Percentiles rank a stretch among this genome's conserved stretches.
These are phyloP conservation scores for Fusarium verticillioides DNA, from an alignment of 2,329 filamentous ascomycete genomes.

Conservation along the genomic window DNA sequence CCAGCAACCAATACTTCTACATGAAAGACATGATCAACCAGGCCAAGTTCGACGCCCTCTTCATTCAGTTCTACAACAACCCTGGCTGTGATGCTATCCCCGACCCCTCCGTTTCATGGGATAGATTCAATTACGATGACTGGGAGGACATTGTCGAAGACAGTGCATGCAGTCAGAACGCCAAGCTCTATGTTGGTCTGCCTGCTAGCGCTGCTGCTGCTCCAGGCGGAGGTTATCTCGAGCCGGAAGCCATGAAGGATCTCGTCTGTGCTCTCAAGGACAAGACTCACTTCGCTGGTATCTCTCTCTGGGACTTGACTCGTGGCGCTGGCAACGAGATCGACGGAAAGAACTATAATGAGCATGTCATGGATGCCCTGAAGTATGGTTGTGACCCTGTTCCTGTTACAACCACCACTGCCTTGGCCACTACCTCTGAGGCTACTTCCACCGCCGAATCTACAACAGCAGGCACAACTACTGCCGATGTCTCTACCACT, in stretches of 20 bases:
- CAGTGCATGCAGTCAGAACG: conserved; percentile 51
- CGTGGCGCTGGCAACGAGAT: conserved; percentile 47
- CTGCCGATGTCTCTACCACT: conserved; percentile 2
- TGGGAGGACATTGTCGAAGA: conserved; percentile 52
- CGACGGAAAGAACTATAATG: conserved; percentile 51
- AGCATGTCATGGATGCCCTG: conserved; percentile 52
- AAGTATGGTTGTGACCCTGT: conserved; percentile 50
- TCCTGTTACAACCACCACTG: conserved; percentile 40
- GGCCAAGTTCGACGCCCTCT: conserved; percentile 56
- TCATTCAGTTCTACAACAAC: conserved; percentile 64
- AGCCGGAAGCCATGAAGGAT: conserved; percentile 47
- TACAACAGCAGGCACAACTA: conserved; percentile 13
- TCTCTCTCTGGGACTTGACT: conserved; percentile 59
- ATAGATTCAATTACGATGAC: conserved; percentile 56
- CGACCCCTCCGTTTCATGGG: conserved; percentile 42
- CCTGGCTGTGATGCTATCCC: conserved; percentile 50
- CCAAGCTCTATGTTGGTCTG: conserved; percentile 60
- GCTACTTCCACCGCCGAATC: conserved; percentile 17
- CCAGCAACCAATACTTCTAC: conserved; percentile 41
- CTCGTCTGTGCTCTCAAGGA: conserved; percentile 54
- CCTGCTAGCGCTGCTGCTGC: conserved; percentile 48
- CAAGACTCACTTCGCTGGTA: conserved; percentile 55
- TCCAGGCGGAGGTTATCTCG: conserved; percentile 49
- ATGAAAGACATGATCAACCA: conserved; percentile 54
- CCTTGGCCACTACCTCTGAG: conserved; percentile 18